These are phyloP conservation scores for Naegleria fowleri DNA, from an alignment of 208 protist genomes.

Conservation along the genomic window DNA sequence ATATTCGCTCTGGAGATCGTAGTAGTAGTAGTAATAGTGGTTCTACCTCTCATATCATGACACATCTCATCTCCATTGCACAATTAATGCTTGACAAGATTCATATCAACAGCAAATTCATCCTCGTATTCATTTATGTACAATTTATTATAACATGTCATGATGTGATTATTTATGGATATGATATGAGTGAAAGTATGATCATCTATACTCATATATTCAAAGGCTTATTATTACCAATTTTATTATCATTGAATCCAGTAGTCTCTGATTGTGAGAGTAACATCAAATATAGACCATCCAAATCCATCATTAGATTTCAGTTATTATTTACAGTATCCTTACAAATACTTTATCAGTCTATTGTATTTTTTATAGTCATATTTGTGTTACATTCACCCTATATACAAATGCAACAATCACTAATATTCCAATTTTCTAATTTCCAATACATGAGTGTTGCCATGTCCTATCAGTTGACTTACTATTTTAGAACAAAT, in stretches of 20 bases:
- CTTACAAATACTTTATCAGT: background rate
- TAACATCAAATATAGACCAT: background rate
- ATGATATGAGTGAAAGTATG: background rate
- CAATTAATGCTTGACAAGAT: conserved; percentile 2
- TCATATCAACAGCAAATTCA: background rate
- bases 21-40: too few relatives aligned
- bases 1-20: too few relatives aligned
- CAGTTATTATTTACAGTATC: background rate
- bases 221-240: background rate
- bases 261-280: background rate
- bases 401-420: background rate
- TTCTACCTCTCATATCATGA: too few relatives aligned
- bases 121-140: background rate
- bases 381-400: background rate
- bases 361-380: background rate
- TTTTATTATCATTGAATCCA: background rate
- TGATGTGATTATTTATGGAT: background rate
- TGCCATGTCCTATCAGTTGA: background rate
- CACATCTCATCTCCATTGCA: background rate
- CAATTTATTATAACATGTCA: background rate
- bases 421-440: background rate
- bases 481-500: conserved; percentile 8
- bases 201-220: background rate
- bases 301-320: conserved; percentile 13
- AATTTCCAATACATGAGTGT: background rate